These are phyloP conservation scores for Allium sativum DNA, from an alignment of 106 monocot genomes.

Conservation along the genomic window DNA sequence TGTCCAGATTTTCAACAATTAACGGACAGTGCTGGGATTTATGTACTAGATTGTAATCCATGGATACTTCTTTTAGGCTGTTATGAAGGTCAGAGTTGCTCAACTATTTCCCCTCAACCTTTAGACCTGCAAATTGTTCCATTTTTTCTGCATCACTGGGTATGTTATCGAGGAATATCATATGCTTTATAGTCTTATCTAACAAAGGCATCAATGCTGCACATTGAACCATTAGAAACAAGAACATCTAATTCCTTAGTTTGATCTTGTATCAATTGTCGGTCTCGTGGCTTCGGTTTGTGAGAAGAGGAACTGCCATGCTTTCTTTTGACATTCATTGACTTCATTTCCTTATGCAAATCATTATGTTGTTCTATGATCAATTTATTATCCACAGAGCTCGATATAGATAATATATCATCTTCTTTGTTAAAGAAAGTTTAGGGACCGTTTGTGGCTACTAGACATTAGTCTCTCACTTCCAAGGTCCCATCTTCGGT, in stretches of 20 bases:
- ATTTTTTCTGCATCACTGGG: slow-evolving; percentile 55
- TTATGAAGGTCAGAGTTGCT: not conserved
- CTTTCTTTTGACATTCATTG: slow-evolving; percentile 15
- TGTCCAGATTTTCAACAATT: slow-evolving; percentile 60
- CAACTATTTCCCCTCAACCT: slow-evolving; percentile 12
- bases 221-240: slow-evolving; percentile 71
- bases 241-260: slow-evolving; percentile 70
- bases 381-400: slow-evolving; percentile 5
- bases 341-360: slow-evolving; percentile 7
- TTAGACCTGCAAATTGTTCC: slow-evolving; percentile 22
- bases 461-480: slow-evolving; percentile 10
- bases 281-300: slow-evolving; percentile 70
- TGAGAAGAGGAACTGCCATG: slow-evolving; percentile 11
- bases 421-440: slow-evolving; percentile 3
- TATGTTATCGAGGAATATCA: slow-evolving; percentile 62
- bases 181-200: slow-evolving; percentile 68
- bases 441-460: slow-evolving; percentile 5
- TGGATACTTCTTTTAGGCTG: slow-evolving; percentile 11
- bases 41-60: slow-evolving; percentile 20
- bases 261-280: slow-evolving; percentile 89
- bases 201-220: slow-evolving; percentile 77
- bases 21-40: slow-evolving; percentile 37
- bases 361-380: slow-evolving; percentile 14
- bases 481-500: slow-evolving; percentile 11
- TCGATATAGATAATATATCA: slow-evolving; percentile 17